These are phyloP conservation scores for Dissophora globulifera DNA, from an alignment of 192 early-diverging fungal genomes.

Conservation along the genomic window DNA sequence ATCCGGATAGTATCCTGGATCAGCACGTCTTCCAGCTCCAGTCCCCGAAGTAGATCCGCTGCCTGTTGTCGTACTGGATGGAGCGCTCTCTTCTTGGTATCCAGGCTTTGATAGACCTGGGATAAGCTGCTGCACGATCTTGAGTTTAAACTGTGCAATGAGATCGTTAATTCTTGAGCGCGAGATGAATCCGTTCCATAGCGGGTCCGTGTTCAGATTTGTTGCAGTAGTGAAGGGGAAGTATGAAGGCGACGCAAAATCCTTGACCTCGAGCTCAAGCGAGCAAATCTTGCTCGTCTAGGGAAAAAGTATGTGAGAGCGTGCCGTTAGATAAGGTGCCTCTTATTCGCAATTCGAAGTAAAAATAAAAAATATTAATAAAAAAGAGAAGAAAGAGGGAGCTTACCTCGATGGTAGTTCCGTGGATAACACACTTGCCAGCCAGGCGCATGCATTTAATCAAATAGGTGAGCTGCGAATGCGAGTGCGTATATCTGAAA, in stretches of 20 bases:
- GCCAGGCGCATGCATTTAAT: slow-evolving; percentile 74
- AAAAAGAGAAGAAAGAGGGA: too few relatives aligned
- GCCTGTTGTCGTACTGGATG: neutral
- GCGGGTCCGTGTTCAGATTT: slow-evolving; percentile 45
- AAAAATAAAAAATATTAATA: too few relatives aligned
- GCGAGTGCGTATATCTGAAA: slow-evolving; percentile 72
- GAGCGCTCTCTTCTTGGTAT: slow-evolving; percentile 63
- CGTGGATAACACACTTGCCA: slow-evolving; percentile 71
- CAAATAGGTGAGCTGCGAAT: slow-evolving; percentile 73
- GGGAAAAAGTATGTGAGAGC: neutral
- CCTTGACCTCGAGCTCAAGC: slow-evolving; percentile 57
- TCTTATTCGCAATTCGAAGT: too few relatives aligned
- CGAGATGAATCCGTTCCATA: slow-evolving; percentile 70
- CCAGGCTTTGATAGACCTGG: slow-evolving; percentile 78
- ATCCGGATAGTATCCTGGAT: slow-evolving; percentile 37
- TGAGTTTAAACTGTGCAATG: slow-evolving; percentile 67
- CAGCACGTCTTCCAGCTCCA: slow-evolving; percentile 12
- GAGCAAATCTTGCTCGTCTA: slow-evolving; percentile 64
- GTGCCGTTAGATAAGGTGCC: too few relatives aligned
- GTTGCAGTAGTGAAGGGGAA: slow-evolving; percentile 55
- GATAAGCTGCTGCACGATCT: slow-evolving; percentile 73
- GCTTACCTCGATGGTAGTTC: slow-evolving; percentile 71
- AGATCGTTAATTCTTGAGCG: slow-evolving; percentile 66
- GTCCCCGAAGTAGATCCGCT: neutral
- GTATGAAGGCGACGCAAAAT: slow-evolving; percentile 63